phyloP scores from a whole-genome alignment of 140 eudicot genomes.

The Anethum foeniculum region DNA sequence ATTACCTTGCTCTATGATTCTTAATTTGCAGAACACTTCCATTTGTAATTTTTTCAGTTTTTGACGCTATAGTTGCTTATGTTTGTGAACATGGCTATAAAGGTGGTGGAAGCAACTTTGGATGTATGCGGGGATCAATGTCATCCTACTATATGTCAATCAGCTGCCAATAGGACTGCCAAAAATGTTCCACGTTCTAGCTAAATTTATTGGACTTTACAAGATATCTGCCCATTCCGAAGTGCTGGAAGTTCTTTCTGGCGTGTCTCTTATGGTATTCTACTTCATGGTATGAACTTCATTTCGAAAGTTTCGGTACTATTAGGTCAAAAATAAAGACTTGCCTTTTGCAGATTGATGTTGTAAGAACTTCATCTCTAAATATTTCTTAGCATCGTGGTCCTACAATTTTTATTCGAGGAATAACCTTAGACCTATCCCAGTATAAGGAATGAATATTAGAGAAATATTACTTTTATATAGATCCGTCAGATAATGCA shows the following conservation, averaged over 20 bases:
- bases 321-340: background rate
- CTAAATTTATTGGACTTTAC: constrained; percentile 69
- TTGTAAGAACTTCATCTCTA: background rate
- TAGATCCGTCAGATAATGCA: background rate
- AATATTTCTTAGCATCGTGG: background rate
- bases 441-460: background rate
- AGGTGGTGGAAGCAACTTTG: constrained; percentile 97
- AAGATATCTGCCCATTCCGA: constrained; percentile 52
- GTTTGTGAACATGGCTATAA: constrained; percentile 29
- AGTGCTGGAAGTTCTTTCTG: constrained; percentile 67
- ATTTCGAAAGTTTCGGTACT: background rate
- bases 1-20: background rate
- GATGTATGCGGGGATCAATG: constrained; percentile 72
- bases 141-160: constrained; percentile 60
- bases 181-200: constrained; percentile 30
- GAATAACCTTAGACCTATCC: background rate
- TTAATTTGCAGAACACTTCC: background rate
- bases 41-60: background rate
- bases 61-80: constrained; percentile 15
- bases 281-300: constrained; percentile 61
- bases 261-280: constrained; percentile 60
- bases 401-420: background rate
- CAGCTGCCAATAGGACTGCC: constrained; percentile 72
- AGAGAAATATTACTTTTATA: background rate
- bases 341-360: background rate